Percentiles rank a stretch among this genome's conserved stretches.
These are phyloP conservation scores for Nicotiana benthamiana DNA, from an alignment of 257 asterid genomes.

Conservation along the genomic window DNA sequence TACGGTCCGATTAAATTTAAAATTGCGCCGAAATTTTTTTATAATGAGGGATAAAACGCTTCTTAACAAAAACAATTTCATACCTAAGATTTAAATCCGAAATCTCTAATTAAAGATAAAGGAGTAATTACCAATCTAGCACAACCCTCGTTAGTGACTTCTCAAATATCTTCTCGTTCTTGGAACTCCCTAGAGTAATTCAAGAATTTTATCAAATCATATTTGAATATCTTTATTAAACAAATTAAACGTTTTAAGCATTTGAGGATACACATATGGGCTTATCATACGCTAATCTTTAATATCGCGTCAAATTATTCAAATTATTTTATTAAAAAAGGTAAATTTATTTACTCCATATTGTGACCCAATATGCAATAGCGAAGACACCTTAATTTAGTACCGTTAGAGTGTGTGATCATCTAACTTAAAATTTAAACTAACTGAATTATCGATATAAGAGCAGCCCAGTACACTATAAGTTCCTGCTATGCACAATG, in stretches of 20 bases:
- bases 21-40: no score
- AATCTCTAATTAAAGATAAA: fast-evolving
- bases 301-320: neutral
- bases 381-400: no score
- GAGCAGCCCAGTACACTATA: no score
- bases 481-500: no score
- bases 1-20: no score
- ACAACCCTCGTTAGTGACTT: no score
- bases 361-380: neutral
- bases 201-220: neutral
- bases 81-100: no score
- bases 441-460: no score
- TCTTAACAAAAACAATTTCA: no score
- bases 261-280: neutral
- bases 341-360: neutral
- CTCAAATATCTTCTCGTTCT: neutral
- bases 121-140: fast-evolving
- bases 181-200: neutral
- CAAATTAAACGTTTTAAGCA: neutral
- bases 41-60: no score
- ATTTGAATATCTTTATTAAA: neutral
- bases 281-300: neutral
- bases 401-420: no score
- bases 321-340: neutral
- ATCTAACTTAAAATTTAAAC: no score